Evolutionary conservation across 2,329 filamentous ascomycete species (phyloP).

Genomic region (Rutstroemia sp.): DNA sequence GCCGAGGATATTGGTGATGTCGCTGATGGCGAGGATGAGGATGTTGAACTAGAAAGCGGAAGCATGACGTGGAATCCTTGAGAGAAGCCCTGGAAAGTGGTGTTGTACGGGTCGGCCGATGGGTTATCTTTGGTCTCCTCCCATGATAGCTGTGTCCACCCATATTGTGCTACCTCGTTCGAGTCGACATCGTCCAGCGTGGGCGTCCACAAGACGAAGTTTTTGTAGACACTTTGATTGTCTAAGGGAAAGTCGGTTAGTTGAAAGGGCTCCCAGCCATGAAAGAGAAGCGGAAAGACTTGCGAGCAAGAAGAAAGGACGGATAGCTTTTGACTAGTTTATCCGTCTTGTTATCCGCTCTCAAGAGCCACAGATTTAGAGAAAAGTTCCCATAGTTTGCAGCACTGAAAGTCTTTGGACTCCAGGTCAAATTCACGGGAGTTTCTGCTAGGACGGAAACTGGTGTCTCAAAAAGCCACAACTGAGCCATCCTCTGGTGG

Average conservation of each 20-base stretch:
- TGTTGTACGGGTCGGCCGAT: not conserved
- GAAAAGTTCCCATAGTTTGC: not conserved
- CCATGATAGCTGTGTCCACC: not conserved
- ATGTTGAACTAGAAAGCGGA: not conserved
- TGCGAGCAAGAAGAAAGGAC: not conserved
- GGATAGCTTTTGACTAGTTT: not conserved
- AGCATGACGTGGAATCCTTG: not conserved
- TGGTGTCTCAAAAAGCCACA: not conserved
- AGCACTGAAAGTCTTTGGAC: not conserved
- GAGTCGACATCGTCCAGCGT: not conserved
- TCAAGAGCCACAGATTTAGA: not conserved
- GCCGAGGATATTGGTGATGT: not conserved
- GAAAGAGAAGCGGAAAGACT: not conserved
- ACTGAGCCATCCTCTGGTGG: not conserved
- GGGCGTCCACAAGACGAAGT: not conserved
- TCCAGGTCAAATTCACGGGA: not conserved
- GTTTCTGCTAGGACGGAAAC: not conserved
- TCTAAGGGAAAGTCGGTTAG: not conserved
- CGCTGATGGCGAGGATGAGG: too few relatives aligned
- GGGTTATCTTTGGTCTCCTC: not conserved
- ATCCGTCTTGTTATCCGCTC: not conserved
- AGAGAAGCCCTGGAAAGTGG: not conserved
- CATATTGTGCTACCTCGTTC: not conserved
- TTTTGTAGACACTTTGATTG: not conserved
- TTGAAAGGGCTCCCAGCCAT: not conserved